Conservation (phyloP, 2,329 filamentous ascomycete species). For the Sporothrix phasma region DNA sequence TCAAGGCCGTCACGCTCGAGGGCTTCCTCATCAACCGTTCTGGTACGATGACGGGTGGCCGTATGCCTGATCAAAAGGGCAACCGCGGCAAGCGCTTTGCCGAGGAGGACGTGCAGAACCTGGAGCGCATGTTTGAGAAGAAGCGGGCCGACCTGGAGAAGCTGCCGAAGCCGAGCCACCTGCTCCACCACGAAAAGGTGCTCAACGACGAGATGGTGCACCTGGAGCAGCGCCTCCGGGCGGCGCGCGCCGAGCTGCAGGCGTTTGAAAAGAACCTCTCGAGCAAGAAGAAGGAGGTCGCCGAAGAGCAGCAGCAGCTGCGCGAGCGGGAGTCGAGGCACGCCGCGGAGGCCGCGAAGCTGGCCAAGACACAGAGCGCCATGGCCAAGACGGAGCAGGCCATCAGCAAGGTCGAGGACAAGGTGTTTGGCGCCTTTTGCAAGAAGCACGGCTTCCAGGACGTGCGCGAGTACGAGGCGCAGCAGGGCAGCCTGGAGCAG, state of each 20-base stretch:
- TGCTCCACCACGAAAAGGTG: constrained; percentile 66
- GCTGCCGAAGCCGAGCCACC: constrained; percentile 68
- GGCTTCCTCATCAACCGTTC: constrained; percentile 97
- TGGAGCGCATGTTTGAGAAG: constrained; percentile 67
- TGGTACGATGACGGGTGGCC: constrained; percentile 91
- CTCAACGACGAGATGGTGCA: constrained; percentile 71
- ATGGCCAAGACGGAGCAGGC: constrained; percentile 47
- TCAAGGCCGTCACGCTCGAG: constrained; percentile 89
- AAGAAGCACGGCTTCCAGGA: constrained; percentile 74
- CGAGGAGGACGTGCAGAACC: constrained; percentile 76
- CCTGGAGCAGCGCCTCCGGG: constrained; percentile 65
- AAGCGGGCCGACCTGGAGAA: constrained; percentile 67
- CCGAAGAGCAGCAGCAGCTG: constrained; percentile 63
- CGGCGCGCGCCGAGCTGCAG: constrained; percentile 64
- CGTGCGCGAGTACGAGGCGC: constrained; percentile 86
- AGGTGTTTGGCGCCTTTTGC: constrained; percentile 80
- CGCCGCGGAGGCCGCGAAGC: constrained; percentile 56
- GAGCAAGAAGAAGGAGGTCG: constrained; percentile 74
- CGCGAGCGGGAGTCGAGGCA: constrained; percentile 70
- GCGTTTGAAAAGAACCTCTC: constrained; percentile 72
- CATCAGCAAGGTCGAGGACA: constrained; percentile 75
- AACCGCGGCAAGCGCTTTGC: constrained; percentile 70
- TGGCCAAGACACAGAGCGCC: constrained; percentile 47
- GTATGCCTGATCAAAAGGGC: constrained; percentile 63
- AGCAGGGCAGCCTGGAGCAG: constrained; percentile 85